Evolutionary conservation across 2,329 filamentous ascomycete species (phyloP).

Genomic region (Pseudogymnoascus sp.): DNA sequence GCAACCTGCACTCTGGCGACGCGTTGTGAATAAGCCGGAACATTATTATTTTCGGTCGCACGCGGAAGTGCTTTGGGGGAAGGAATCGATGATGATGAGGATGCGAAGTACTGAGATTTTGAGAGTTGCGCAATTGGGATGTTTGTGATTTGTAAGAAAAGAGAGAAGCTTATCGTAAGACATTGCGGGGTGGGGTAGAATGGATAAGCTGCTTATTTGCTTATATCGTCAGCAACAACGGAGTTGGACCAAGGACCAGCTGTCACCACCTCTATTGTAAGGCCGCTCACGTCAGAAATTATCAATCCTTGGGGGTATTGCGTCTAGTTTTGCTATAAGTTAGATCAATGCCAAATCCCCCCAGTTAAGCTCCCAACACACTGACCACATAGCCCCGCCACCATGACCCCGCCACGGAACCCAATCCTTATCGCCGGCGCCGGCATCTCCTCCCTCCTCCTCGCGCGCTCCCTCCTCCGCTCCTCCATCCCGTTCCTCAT

Average conservation of each 20-base stretch:
- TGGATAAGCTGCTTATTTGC: neutral
- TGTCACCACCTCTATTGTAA: neutral
- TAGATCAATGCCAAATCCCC: neutral
- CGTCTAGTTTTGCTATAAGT: neutral
- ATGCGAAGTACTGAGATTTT: neutral
- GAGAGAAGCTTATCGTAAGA: neutral
- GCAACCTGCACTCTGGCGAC: neutral
- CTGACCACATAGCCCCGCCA: neutral
- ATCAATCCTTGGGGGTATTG: neutral
- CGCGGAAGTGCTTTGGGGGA: neutral
- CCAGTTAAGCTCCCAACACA: neutral
- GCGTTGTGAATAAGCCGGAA: neutral
- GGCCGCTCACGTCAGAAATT: neutral
- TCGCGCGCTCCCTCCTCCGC: constrained; percentile 30
- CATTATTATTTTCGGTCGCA: neutral
- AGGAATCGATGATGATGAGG: neutral
- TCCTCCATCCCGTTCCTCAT: constrained; percentile 31
- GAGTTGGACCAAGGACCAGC: neutral
- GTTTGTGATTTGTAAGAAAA: neutral
- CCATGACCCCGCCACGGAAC: constrained; percentile 20
- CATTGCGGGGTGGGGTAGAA: neutral
- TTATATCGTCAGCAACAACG: neutral
- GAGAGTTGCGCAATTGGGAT: neutral
- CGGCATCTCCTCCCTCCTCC: constrained; percentile 31
- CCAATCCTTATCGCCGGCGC: constrained; percentile 35